Evolutionary conservation across 1,139 yeast genomes (phyloP), one percentile per base, ranked within the genome.

Genomic region (Suhomyces ambrosiae): DNA sequence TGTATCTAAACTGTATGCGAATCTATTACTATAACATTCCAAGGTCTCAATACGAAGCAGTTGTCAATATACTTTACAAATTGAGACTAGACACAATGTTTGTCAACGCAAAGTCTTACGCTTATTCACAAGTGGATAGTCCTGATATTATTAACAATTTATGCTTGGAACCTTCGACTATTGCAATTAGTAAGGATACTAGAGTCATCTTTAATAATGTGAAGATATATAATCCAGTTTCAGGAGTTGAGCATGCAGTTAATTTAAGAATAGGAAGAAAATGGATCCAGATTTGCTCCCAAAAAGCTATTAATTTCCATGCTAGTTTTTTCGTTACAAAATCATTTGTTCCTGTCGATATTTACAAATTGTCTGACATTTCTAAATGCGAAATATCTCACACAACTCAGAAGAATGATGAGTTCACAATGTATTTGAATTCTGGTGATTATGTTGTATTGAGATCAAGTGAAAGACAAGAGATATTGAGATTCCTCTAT

Each of bases 251-350:
- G 45, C 42, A 53, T 11, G 82, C 86, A 0, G 83, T 84, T 1
- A 73, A 77, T 1, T 46, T 88, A 40, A 80, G 79, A 48, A 73
- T 88, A 41, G 96, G 96, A 7, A 74, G 83, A 38, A 80, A 79
- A 48, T 84, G 72, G 63, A 56, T 86, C 30, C 90, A 85, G 50
- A 60, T 86, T 50, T 67, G 71, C 48, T 58, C 61, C n/a, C 61
- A 58, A 30, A 61, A 63, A 7, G 46, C 54, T 23, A 47, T 58
- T 10, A 43, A 49, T 2, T 63, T 64, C 30, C 44, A 48, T 7
- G 58, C 53, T 12, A 52, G 31, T 15, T 49, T 32, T 39, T 53
- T 41, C 22, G 61, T 51, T 1, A 65, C 71, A 3, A 51, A 51
- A 30, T 62, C 70, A 1, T 61, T 76, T 37, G 61, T 65, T 22